Evolutionary conservation across 768 basidiomycete species (phyloP).

Genomic region (Agaricus blazei): DNA sequence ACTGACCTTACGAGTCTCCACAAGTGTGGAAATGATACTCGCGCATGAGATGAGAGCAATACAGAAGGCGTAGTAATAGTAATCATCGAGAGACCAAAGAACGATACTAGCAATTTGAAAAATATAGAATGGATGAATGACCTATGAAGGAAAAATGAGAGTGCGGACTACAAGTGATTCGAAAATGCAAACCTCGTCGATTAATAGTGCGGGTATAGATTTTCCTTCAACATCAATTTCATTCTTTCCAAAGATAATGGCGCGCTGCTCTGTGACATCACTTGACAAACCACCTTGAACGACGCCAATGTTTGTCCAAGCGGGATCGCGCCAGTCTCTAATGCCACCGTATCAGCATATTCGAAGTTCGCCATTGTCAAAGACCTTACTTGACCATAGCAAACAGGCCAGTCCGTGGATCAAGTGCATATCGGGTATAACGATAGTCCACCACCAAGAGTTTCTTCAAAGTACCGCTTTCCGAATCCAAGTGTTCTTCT

Average conservation of each 20-base stretch:
- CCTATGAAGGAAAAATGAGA: slow-evolving; percentile 28
- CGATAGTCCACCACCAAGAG: slow-evolving; percentile 84
- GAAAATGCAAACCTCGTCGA: slow-evolving; percentile 69
- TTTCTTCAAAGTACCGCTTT: slow-evolving; percentile 35
- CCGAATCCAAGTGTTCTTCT: slow-evolving; percentile 25
- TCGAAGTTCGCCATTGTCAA: not conserved
- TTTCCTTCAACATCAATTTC: slow-evolving; percentile 89
- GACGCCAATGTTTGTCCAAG: slow-evolving; percentile 56
- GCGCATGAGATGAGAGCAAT: slow-evolving; percentile 87
- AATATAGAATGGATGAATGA: slow-evolving; percentile 97
- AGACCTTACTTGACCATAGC: slow-evolving; percentile 64
- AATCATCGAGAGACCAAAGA: slow-evolving; percentile 93
- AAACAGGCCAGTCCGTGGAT: slow-evolving; percentile 81
- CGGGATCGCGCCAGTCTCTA: slow-evolving; percentile 89
- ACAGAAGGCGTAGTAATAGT: slow-evolving; percentile 96
- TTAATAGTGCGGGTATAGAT: slow-evolving; percentile 65
- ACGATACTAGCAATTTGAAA: slow-evolving; percentile 96
- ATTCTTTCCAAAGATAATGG: slow-evolving; percentile 76
- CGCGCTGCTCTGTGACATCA: slow-evolving; percentile 55
- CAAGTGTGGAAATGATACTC: slow-evolving; percentile 78
- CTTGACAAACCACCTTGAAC: slow-evolving; percentile 63
- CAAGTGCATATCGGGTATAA: slow-evolving; percentile 85
- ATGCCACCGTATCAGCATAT: slow-evolving; percentile 1
- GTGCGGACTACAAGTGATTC: not conserved
- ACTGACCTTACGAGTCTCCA: slow-evolving; percentile 86